Evolutionary conservation across 495 filamentous ascomycete species (phyloP), one percentile per base, ranked within the genome.

Genomic region (Trichoderma parareesei): DNA sequence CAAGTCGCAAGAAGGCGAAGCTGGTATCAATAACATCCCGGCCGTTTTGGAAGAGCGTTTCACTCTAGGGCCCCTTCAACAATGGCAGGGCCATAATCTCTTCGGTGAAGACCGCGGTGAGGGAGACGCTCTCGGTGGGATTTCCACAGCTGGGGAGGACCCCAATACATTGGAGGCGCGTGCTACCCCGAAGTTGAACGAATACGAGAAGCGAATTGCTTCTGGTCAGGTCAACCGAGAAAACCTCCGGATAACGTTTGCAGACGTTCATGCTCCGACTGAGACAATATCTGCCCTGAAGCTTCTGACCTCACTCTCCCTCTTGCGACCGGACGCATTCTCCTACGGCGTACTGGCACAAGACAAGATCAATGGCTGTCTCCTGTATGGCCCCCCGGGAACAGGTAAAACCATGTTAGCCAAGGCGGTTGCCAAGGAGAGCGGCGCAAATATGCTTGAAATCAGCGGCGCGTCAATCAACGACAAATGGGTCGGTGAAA

Each of bases 321-420:
- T 98, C 0, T 80, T 89, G 37, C 88, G 95, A 1, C 94, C 94
- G 0, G 94, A 98, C 49, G 94, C 95, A 38, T 98, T 98, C 74
- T 87, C 87, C 16, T 98, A 98, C 71, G 94, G 94, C 75, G 92
- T 98, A 6, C 83, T 98, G 42, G 89, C 93, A 2, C 93, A 87
- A 0, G 92, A 97, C 66, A 88, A 90, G 68, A 95, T 98, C 64
- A 88, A 91, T 0, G 94, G 94, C 20, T 83, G 93, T 37, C 82
- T 98, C 0, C 81, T 98, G 3, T 98, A 98, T 71, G 94, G 94
- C 0, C 95, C 94, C 7, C 95, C 94, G 0, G 94, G 94, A 3
- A 98, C 94, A 0, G 94, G 94, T 65, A 98, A 98, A 71, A 98
- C 94, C 1, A 81, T 98, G 0, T 84, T 98, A 16, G 94, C 93